Base-by-base conservation (phyloP, 164 flowering plant species). In the Magnolia changhungtana region DNA sequence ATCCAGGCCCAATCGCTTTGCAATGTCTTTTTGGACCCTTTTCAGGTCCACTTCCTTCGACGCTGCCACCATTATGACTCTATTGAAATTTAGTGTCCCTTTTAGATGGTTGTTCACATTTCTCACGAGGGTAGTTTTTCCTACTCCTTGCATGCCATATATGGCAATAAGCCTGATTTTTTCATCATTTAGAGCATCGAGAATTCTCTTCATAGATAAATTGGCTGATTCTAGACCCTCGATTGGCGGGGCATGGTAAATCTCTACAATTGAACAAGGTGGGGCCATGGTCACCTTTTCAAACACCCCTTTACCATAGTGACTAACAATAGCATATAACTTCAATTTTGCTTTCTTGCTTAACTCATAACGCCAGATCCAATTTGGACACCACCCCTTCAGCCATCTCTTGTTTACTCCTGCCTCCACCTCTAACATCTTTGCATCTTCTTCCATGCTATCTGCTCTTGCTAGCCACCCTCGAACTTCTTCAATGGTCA, bases 71-170 rank as follows among this genome's bases (percentile, higher is more conserved):
- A 27, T n/a, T 9, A 66, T 24, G 37, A 72, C 76, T 49, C 19
- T 63, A 9, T 37, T 29, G 14, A 72, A 77, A 1, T 51, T 18
- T 24, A 31, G 31, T 1, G 8, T 24, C 52, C 1, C 16, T n/a
- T 65, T 16, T 8, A 77, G 37, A 6, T 13, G 11, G 1, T 78
- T 52, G 14, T 11, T 11, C 52, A 72, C 21, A 3, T 72, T 13
- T 37, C 50, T 27, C 31, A 77, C 11, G 7, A 72, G 19, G 2
- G 50, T 72, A 7, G 79, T 78, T 19, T 72, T 78, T 1, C 76
- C 76, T 8, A 66, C 67, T 8, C 80, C 80, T 1, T 31, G 61
- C 72, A 78, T 73, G 13, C 76, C 80, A 11, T 21, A 78, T 5
- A 78, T 49, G 52, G 76, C 80, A 10, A 78, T 21, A 29, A 51